A percentile compares a stretch with the other conserved stretches of the same genome.
Conservation (phyloP, 1,284 basidiomycete genomes). For the Erythrobasidium hasegawianum region DNA sequence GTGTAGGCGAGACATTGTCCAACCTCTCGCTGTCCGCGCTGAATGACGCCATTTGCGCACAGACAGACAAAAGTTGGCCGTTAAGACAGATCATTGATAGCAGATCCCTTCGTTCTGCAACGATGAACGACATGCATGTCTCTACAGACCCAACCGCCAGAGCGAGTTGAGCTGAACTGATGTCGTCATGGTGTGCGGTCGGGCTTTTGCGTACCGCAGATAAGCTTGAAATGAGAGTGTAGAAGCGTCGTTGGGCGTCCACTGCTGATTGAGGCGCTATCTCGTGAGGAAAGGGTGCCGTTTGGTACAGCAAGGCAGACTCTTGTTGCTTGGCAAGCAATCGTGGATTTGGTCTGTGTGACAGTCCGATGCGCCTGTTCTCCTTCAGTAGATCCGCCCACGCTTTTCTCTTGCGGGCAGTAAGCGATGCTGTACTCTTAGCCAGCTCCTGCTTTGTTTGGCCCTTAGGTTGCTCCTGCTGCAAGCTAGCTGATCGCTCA, state of each 20-base stretch:
- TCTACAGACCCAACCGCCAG: constrained; percentile 54
- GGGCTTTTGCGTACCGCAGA: constrained; percentile 65
- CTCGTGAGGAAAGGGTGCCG: constrained; percentile 31
- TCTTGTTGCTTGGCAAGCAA: not conserved
- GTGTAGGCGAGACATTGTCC: not conserved
- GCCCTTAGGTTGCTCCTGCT: constrained; percentile 8
- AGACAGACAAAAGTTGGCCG: not conserved
- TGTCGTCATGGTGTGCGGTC: constrained; percentile 70
- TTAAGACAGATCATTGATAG: not conserved
- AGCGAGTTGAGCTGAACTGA: constrained; percentile 78
- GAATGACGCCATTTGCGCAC: not conserved
- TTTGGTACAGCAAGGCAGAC: not conserved
- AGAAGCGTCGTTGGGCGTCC: constrained; percentile 63
- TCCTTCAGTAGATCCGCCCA: constrained; percentile 89
- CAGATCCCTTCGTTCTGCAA: constrained; percentile 32
- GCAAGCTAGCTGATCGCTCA: constrained; percentile 53
- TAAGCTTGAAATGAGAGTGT: constrained; percentile 65
- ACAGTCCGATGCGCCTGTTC: constrained; percentile 74
- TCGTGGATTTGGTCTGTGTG: constrained; percentile 59
- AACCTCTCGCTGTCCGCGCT: too few relatives aligned
- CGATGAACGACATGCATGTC: constrained; percentile 12
- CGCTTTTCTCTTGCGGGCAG: constrained; percentile 78
- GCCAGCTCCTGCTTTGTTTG: constrained; percentile 57
- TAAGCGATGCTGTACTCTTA: constrained; percentile 72
- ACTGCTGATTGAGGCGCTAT: constrained; percentile 29